Evolutionary conservation across 2,329 filamentous ascomycete genomes (phyloP).

Genomic region (Exophiala lecanii-corni): DNA sequence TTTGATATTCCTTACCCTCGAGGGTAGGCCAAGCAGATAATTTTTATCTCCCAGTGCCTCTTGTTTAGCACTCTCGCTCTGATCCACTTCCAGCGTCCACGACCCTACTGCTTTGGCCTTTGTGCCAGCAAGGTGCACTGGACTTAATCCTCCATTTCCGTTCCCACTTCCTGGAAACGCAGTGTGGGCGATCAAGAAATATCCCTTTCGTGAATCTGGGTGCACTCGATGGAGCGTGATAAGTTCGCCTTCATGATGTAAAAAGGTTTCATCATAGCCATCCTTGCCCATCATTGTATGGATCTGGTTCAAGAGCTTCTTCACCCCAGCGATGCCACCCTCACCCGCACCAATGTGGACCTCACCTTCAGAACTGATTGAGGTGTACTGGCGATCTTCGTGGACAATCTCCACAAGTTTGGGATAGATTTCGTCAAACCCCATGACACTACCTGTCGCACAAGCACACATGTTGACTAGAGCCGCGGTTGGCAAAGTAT

Average conservation of each 20-base stretch:
- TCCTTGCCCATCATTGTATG: conserved; percentile 95
- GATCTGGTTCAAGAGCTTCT: conserved; percentile 89
- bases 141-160: conserved; percentile 72
- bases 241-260: conserved; percentile 94
- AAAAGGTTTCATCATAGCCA: conserved; percentile 89
- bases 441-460: conserved; percentile 93
- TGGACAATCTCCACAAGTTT: conserved; percentile 87
- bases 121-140: conserved; percentile 77
- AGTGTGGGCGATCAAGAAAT: conserved; percentile 93
- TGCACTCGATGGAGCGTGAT: conserved; percentile 95
- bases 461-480: conserved; percentile 95
- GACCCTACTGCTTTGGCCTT: conserved; percentile 80
- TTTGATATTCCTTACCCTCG: conserved; percentile 68
- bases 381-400: conserved; percentile 79
- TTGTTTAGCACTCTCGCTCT: conserved; percentile 63
- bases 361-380: conserved; percentile 61
- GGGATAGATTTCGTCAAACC: conserved; percentile 95
- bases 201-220: conserved; percentile 83
- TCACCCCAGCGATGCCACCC: conserved; percentile 82
- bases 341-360: conserved; percentile 66
- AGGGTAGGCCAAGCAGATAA: conserved; percentile 75
- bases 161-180: conserved; percentile 88
- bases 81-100: conserved; percentile 87
- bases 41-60: conserved; percentile 64
- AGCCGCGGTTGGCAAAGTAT: conserved; percentile 90